Percentiles rank a stretch among this genome's conserved stretches.
These are phyloP conservation scores for Spergularia azorica DNA, from an alignment of 179 eudicot species.

Conservation along the genomic window DNA sequence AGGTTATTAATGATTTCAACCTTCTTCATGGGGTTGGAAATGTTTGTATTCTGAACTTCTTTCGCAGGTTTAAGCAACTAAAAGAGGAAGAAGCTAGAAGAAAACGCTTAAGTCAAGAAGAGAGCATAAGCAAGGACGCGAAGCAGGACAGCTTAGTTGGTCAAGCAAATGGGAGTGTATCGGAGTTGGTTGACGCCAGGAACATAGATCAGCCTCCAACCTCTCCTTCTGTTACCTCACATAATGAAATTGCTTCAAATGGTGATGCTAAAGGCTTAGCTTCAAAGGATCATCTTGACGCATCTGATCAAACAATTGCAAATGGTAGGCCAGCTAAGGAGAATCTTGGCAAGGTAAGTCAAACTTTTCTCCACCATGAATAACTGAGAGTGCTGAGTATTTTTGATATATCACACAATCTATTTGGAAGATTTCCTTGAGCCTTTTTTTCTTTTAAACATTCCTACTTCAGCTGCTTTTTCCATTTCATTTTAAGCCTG, in stretches of 20 bases:
- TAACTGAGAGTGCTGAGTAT: neutral
- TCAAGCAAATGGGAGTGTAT: conserved; percentile 26
- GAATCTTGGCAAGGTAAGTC: conserved; percentile 38
- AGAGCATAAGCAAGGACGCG: conserved; percentile 44
- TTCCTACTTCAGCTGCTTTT: neutral
- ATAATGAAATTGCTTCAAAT: conserved; percentile 32
- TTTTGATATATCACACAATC: neutral
- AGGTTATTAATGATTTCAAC: conserved; percentile 45
- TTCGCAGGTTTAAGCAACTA: conserved; percentile 66
- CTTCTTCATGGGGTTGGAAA: neutral
- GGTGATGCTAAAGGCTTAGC: conserved; percentile 36
- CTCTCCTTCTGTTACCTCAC: conserved; percentile 20
- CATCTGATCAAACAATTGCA: conserved; percentile 21
- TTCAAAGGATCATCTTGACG: conserved; percentile 34
- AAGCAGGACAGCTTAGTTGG: conserved; percentile 36
- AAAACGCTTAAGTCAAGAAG: conserved; percentile 63
- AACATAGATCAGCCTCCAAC: conserved; percentile 20
- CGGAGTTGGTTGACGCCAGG: conserved; percentile 25
- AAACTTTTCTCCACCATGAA: conserved; percentile 4
- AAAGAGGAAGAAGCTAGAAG: conserved; percentile 88
- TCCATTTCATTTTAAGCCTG: too few species aligned
- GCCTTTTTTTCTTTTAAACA: neutral
- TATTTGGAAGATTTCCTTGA: neutral
- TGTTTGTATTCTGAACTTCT: neutral
- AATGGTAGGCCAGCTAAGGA: conserved; percentile 24